A percentile compares a stretch with the other conserved stretches of the same genome.
These are phyloP conservation scores for Aureobasidium namibiae DNA, from an alignment of 2,329 filamentous ascomycete genomes.

Conservation along the genomic window DNA sequence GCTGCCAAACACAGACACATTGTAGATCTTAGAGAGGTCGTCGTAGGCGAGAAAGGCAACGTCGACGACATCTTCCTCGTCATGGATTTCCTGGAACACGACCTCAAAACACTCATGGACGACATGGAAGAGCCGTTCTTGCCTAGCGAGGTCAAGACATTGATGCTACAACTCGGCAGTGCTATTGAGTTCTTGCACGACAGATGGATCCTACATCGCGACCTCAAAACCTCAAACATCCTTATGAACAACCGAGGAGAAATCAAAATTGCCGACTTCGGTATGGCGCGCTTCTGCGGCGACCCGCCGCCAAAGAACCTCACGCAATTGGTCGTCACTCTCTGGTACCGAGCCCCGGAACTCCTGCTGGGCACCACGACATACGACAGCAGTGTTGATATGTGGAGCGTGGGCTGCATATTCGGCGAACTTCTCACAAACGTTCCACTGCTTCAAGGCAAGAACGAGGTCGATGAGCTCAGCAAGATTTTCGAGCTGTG, in stretches of 20 bases:
- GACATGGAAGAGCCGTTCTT: slow-evolving; percentile 93
- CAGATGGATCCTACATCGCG: slow-evolving; percentile 80
- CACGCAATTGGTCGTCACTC: slow-evolving; percentile 87
- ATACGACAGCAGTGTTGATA: slow-evolving; percentile 73
- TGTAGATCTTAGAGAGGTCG: slow-evolving; percentile 73
- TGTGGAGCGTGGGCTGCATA: slow-evolving; percentile 96
- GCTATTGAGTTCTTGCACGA: slow-evolving; percentile 80
- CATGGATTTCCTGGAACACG: slow-evolving; percentile 96
- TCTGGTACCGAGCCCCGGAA: slow-evolving; percentile 94
- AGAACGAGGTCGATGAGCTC: slow-evolving; percentile 87
- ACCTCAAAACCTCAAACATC: slow-evolving; percentile 89
- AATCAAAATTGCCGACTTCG: slow-evolving; percentile 95
- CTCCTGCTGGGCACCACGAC: slow-evolving; percentile 70
- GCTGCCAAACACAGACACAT: slow-evolving; percentile 76
- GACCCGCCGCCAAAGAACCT: slow-evolving; percentile 66
- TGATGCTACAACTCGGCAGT: slow-evolving; percentile 72
- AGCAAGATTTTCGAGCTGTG: slow-evolving; percentile 82
- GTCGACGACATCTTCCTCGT: slow-evolving; percentile 71
- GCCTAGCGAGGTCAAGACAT: slow-evolving; percentile 83
- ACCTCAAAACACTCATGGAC: slow-evolving; percentile 85
- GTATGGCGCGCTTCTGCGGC: slow-evolving; percentile 87
- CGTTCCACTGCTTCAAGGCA: slow-evolving; percentile 75
- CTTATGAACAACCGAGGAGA: slow-evolving; percentile 91
- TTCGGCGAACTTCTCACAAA: slow-evolving; percentile 84
- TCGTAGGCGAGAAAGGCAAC: slow-evolving; percentile 33